Conservation (phyloP, 345 rosid species). For the Chamaenerion angustifolium region DNA sequence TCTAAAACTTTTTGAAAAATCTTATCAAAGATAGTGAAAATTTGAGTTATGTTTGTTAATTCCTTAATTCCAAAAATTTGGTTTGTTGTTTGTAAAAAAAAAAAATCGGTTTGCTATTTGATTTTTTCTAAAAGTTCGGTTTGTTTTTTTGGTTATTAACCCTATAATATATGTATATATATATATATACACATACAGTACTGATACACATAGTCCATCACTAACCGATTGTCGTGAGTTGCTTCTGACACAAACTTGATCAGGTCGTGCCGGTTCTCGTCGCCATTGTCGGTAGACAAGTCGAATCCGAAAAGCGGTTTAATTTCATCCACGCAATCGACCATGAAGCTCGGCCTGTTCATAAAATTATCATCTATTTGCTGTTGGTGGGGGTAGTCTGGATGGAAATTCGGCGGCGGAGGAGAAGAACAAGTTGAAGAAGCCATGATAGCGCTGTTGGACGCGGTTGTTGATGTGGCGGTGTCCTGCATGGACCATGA, state of each 20-base stretch:
- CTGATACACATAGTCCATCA: no score
- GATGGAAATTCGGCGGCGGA: no score
- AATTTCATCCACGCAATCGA: background rate
- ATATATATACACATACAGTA: no score
- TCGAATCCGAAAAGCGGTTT: slow-evolving; percentile 5
- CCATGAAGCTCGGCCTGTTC: background rate
- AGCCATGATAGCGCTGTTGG: slow-evolving; percentile 18
- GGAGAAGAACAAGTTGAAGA: background rate
- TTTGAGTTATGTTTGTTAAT: no score
- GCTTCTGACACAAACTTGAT: slow-evolving; percentile 2
- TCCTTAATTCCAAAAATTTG: no score
- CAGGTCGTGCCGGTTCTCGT: background rate
- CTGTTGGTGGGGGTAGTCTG: background rate
- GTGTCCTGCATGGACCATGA: slow-evolving; percentile 16
- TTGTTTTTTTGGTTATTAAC: no score
- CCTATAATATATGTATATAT: no score
- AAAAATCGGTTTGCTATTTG: no score
- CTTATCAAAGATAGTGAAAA: no score
- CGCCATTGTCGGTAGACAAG: background rate
- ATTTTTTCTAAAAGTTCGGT: no score
- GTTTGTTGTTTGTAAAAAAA: no score
- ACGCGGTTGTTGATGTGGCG: slow-evolving; percentile 10
- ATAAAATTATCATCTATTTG: background rate
- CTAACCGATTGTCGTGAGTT: slow-evolving; percentile 1
- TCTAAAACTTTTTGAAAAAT: no score